Evolutionary conservation across 1,139 yeast genomes (phyloP).

Genomic region (Suzukiozyma palmioleophila): DNA sequence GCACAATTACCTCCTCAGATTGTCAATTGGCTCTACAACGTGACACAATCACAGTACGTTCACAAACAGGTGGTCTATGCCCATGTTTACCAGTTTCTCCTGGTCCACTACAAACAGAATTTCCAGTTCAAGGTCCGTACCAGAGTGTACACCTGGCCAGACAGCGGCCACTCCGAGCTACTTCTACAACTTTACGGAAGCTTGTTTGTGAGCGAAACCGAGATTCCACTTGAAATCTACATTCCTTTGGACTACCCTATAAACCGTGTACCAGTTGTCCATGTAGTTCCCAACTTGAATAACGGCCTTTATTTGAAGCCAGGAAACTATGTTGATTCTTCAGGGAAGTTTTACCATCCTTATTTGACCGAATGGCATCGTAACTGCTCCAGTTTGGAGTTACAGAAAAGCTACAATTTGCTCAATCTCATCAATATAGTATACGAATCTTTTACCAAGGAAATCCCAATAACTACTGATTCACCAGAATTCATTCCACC

Average conservation of each 20-base stretch:
- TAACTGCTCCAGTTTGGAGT: slow-evolving; percentile 4
- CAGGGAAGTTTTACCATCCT: slow-evolving; percentile 73
- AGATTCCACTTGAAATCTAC: slow-evolving; percentile 73
- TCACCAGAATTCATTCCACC: slow-evolving; percentile 5
- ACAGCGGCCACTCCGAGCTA: slow-evolving; percentile 54
- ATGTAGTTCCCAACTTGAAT: slow-evolving; percentile 47
- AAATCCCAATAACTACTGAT: slow-evolving; percentile 22
- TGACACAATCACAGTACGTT: slow-evolving; percentile 48
- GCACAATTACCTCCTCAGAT: slow-evolving; percentile 27
- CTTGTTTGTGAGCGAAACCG: slow-evolving; percentile 30
- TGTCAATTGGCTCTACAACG: slow-evolving; percentile 41
- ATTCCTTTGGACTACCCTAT: slow-evolving; percentile 68
- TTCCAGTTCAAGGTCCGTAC: slow-evolving; percentile 60
- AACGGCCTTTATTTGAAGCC: slow-evolving; percentile 45
- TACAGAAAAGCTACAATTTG: slow-evolving; percentile 27
- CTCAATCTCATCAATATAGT: slow-evolving; percentile 33
- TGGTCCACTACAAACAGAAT: slow-evolving; percentile 35
- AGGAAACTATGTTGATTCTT: slow-evolving; percentile 67
- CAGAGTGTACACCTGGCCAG: slow-evolving; percentile 55
- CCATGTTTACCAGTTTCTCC: slow-evolving; percentile 56
- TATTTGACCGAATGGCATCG: slow-evolving; percentile 55
- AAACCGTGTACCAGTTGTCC: slow-evolving; percentile 55
- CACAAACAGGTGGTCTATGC: slow-evolving; percentile 51
- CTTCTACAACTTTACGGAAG: slow-evolving; percentile 64
- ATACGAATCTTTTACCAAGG: slow-evolving; percentile 35